These are phyloP conservation scores for Carpinus viminea DNA, from an alignment of 306 rosid species.

Conservation along the genomic window DNA sequence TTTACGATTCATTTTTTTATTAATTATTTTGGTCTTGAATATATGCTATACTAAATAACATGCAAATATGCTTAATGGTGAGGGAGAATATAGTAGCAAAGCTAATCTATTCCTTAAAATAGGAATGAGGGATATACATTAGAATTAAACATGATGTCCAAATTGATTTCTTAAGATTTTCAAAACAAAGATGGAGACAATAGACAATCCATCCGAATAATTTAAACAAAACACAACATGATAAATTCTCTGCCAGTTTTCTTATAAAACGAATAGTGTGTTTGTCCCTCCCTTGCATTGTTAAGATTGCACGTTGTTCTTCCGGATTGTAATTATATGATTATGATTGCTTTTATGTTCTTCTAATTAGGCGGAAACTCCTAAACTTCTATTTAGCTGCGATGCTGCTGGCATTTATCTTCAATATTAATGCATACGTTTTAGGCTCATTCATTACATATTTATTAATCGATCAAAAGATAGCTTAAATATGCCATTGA, in stretches of 20 bases:
- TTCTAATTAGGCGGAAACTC: not conserved
- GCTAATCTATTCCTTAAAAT: not conserved
- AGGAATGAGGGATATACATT: slow-evolving; percentile 11
- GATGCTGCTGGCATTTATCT: not conserved
- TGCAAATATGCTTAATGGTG: too few relatives aligned
- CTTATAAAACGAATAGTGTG: too few relatives aligned
- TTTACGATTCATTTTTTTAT: too few relatives aligned
- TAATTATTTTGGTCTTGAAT: too few relatives aligned
- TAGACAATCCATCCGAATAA: not conserved
- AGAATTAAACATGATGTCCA: not conserved
- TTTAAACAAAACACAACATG: too few relatives aligned
- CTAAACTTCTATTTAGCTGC: too few relatives aligned
- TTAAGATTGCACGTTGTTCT: not conserved
- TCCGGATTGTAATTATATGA: not conserved
- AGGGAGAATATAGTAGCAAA: not conserved
- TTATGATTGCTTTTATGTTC: not conserved
- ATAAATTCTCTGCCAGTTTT: not conserved
- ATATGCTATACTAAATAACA: too few relatives aligned
- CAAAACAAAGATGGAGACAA: not conserved
- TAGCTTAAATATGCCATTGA: too few relatives aligned
- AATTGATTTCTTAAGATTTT: not conserved
- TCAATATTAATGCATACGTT: not conserved
- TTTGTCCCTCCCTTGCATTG: too few relatives aligned
- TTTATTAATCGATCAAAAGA: too few relatives aligned
- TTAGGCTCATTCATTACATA: too few relatives aligned